These are phyloP conservation scores for Diversispora epigaea DNA, from an alignment of 192 early-diverging fungal genomes.

Conservation along the genomic window DNA sequence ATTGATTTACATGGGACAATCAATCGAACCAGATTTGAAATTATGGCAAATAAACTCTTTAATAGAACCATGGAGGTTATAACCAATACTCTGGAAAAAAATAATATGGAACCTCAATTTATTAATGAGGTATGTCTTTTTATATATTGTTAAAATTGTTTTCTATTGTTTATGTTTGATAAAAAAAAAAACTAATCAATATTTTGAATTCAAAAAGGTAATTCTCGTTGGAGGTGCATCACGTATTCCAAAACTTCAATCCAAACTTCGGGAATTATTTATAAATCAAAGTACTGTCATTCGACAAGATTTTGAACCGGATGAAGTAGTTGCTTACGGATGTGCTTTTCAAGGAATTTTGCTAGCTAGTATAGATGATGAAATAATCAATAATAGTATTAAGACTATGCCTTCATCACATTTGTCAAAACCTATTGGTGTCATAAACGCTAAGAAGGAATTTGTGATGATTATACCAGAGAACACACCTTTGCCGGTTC, in stretches of 20 bases:
- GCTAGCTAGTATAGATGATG: constrained; percentile 60
- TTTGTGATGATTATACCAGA: constrained; percentile 80
- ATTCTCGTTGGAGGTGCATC: constrained; percentile 86
- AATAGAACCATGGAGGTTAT: constrained; percentile 67
- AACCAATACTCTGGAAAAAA: constrained; percentile 61
- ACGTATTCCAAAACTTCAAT: constrained; percentile 84
- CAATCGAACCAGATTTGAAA: constrained; percentile 88
- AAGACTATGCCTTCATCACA: constrained; percentile 58
- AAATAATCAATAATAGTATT: constrained; percentile 50
- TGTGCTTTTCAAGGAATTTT: constrained; percentile 89
- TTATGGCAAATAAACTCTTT: constrained; percentile 79
- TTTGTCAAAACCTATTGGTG: constrained; percentile 74
- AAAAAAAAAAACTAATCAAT: not conserved
- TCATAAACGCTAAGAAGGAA: constrained; percentile 66
- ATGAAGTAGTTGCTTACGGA: constrained; percentile 89
- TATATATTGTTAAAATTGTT: not conserved
- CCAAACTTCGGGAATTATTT: constrained; percentile 73
- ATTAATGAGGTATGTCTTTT: constrained; percentile 65
- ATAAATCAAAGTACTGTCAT: constrained; percentile 59
- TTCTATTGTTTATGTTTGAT: not conserved
- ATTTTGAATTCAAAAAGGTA: constrained; percentile 51
- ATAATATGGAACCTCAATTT: constrained; percentile 64
- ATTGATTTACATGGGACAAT: constrained; percentile 84
- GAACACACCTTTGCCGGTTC: constrained; percentile 83
- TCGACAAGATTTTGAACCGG: constrained; percentile 82